Evolutionary conservation across 805 yeast genomes (phyloP), one percentile per base, ranked within the genome.

Genomic region (Zygotorulaspora danielsina): DNA sequence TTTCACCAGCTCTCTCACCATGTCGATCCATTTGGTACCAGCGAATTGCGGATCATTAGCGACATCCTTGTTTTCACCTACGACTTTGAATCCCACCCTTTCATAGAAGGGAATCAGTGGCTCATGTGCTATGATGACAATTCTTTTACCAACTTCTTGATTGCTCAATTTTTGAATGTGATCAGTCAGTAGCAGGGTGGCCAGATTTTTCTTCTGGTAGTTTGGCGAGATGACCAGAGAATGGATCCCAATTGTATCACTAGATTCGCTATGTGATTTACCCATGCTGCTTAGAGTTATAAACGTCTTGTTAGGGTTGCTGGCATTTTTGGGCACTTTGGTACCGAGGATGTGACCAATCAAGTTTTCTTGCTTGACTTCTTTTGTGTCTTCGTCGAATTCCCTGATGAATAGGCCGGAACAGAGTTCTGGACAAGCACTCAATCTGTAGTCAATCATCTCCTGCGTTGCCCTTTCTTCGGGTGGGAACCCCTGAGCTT

Each of bases 141-240:
- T 79, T 53, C 78, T 74, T 51, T 79, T 84, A 32, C 93, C 96
- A 45, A 87, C 79, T 50, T 80, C 86, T 59, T 88, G 95, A 59
- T 87, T 87, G 34, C 86, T 77, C 62, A 90, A 68, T 57, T 90
- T 85, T 63, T 93, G 97, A 45, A 89, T 75, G 65, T 85, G 93
- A 64, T 90, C 98, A 51, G 84, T 87, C 54, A 90, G 64, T 55
- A 90, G 66, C 42, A 88, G 68, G 10, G 95, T 77, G 6, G 95
- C 97, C 43, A 93, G 69, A 57, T 84, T 85, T 63, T 79, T 75
- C 43, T 89, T 85, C 59, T 81, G 86, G 72, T 78, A 86, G 27
- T 78, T 77, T 16, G 88, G 84, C 50, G 78, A 78, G 19, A 93
- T 76, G 2, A 79, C 89, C 17, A 90, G 66, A 3, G 93, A 78